Base-by-base conservation (phyloP, 192 early-diverging fungal species). In the Fimicolochytrium jonesii region DNA sequence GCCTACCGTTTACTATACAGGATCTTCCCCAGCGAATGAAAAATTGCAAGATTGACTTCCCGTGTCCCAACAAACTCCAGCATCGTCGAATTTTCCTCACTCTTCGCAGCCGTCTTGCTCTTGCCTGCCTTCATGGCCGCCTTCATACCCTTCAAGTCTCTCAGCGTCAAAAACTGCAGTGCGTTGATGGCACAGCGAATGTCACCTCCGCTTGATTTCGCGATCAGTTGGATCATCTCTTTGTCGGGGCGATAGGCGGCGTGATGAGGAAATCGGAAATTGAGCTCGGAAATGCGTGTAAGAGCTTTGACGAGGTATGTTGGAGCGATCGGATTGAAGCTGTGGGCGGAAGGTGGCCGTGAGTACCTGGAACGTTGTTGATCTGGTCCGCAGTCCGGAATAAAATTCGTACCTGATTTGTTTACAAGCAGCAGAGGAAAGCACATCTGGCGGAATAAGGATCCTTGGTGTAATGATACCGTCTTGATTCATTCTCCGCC, bases 121-220 rank as follows among this genome's bases (percentile, higher is more conserved):
- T 50, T 50, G 4, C 25, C 4, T 29, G 23, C 28, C 15, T 30
- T 30, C 9, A 4, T 15, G 4, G 15, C 17, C 3, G 48, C 23
- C 25, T 5, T 4, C 17, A 17, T 7, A 39, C 17, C 9, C 7
- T 7, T 20, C 15, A 36, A 35, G 28, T 46, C 39, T 17, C 31
- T 58, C 34, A 67, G 35, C 30, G 48, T 23, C 6, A 63, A 39
- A 52, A 77, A 78, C 46, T 78, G 76, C 42, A 78, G 32, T 15
- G 76, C 50, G 53, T 78, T 78, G 22, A 78, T 30, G 2, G 76
- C 76, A 39, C 67, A 70, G 18, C 76, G 68, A 28, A 78, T 69
- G 59, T 78, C 76, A 4, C 76, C 76, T 9, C 50, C 69, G 43
- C 69, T 66, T 9, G 65, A 28, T 30, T 48, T 22, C 20, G 61